Base-by-base conservation (phyloP, 2,329 filamentous ascomycete species). In the Fusarium mundagurra region DNA sequence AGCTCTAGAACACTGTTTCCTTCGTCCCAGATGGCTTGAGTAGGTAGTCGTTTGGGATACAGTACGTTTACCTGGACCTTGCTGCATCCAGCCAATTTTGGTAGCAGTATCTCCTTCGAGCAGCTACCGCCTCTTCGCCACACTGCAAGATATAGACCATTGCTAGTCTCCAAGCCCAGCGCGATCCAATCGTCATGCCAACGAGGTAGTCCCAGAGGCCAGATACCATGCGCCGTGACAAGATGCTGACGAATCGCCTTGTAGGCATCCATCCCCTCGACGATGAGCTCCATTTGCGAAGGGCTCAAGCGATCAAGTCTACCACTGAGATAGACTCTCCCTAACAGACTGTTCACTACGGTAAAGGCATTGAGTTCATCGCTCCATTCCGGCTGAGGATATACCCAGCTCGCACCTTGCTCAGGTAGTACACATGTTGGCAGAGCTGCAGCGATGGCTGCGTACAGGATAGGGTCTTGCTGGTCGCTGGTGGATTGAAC, bases 401-500 rank as follows among this genome's bases (percentile, higher is more conserved):
- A 83, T 11, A 79, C 80, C 82, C 82, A 83, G 7, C 73, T 75
- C 1, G 80, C 82, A 22, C 81, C 74, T 61, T 83, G 81, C 51
- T 83, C 82, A 0, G 82, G 82, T 1, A 77, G 77, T 1, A 82
- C 81, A 8, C 82, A 81, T 3, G 81, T 83, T 2, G 81, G 79
- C 6, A 78, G 45, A 0, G 76, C 77, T 6, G 80, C 81, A 3
- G 81, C 63, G 48, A 83, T 81, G 8, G 80, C 79, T 1, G 78
- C 77, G 53, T 83, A 83, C 0, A 67, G 73, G 6, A 72, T 61
- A 2, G 81, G 80, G 44, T 82, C 72, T 48, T 83, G 80, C 62
- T 83, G 82, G 63, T 83, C 82, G 41, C 81, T 83, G 4, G 81
- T 83, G 0, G 79, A 81, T 39, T 83, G 82, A 0, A 83, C 45